A percentile compares a stretch with the other conserved stretches of the same genome.
Conservation (phyloP, 2,329 filamentous ascomycete genomes). For the Pseudogymnoascus sp. region DNA sequence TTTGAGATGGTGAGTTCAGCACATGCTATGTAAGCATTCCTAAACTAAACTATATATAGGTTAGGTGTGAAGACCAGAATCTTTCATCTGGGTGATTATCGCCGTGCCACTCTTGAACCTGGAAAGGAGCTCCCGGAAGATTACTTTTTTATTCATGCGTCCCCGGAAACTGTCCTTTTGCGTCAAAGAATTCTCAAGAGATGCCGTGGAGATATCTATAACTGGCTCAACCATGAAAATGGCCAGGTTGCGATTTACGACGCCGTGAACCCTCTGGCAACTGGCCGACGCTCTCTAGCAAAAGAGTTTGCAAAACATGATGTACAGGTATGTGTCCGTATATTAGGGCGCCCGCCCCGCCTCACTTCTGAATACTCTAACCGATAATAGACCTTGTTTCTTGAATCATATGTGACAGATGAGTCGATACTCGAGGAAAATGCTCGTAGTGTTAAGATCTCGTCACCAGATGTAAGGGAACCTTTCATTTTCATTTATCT, state of each 20-base stretch:
- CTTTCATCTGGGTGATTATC: constrained; percentile 95
- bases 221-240: constrained; percentile 93
- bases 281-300: constrained; percentile 71
- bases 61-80: constrained; percentile 96
- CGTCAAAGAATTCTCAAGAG: constrained; percentile 97
- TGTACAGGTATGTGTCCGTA: constrained; percentile 55
- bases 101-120: constrained; percentile 77
- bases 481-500: background rate
- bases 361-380: constrained; percentile 4
- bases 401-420: constrained; percentile 92
- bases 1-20: constrained; percentile 61
- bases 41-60: constrained; percentile 37
- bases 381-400: constrained; percentile 71
- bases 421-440: constrained; percentile 92
- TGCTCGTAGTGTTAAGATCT: constrained; percentile 94
- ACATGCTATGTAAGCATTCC: background rate
- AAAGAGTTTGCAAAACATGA: constrained; percentile 98
- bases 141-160: constrained; percentile 95
- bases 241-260: constrained; percentile 98
- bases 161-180: constrained; percentile 81
- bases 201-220: constrained; percentile 93
- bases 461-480: constrained; percentile 72
- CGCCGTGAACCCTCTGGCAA: constrained; percentile 85
- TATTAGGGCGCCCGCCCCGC: background rate
- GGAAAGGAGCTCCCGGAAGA: constrained; percentile 84